phyloP scores from a whole-genome alignment of 352 stramenopile genomes.

The Phytophthora gonapodyides region DNA sequence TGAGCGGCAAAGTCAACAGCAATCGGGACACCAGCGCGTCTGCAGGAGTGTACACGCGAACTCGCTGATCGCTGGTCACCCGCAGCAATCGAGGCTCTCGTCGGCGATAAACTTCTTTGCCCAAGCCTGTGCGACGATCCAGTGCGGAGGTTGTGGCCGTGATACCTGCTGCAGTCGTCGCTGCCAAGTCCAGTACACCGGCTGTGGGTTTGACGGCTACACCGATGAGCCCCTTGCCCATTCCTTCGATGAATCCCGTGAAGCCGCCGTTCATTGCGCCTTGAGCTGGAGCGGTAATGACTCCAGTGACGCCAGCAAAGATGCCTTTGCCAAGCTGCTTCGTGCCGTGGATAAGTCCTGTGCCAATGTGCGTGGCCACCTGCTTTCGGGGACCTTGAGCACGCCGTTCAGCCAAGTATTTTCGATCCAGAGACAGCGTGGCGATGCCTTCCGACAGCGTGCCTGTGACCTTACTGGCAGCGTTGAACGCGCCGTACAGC shows the following conservation, averaged over 20 bases:
- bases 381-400: conserved; percentile 73
- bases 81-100: conserved; percentile 74
- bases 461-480: conserved; percentile 92
- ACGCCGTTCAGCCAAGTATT: conserved; percentile 88
- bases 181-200: conserved; percentile 82
- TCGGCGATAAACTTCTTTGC: conserved; percentile 35
- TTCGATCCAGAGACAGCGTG: conserved; percentile 87
- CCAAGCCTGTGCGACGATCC: conserved; percentile 71
- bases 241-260: conserved; percentile 87
- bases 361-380: conserved; percentile 85
- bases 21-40: conserved; percentile 74
- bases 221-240: conserved; percentile 87
- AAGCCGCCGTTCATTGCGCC: conserved; percentile 91
- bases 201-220: conserved; percentile 90
- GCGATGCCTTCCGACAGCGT: conserved; percentile 92
- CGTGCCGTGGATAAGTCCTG: conserved; percentile 83
- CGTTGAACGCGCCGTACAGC: conserved; percentile 92
- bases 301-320: conserved; percentile 87
- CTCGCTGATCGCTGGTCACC: conserved; percentile 70
- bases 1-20: conserved; percentile 57
- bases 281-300: conserved; percentile 91
- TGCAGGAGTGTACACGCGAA: conserved; percentile 78
- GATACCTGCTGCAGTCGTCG: conserved; percentile 79
- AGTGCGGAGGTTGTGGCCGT: conserved; percentile 84
- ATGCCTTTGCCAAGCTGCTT: conserved; percentile 93